Evolutionary conservation across 768 basidiomycete genomes (phyloP), one percentile per base, ranked within the genome.

Genomic region (Rhodotorula babjevae): DNA sequence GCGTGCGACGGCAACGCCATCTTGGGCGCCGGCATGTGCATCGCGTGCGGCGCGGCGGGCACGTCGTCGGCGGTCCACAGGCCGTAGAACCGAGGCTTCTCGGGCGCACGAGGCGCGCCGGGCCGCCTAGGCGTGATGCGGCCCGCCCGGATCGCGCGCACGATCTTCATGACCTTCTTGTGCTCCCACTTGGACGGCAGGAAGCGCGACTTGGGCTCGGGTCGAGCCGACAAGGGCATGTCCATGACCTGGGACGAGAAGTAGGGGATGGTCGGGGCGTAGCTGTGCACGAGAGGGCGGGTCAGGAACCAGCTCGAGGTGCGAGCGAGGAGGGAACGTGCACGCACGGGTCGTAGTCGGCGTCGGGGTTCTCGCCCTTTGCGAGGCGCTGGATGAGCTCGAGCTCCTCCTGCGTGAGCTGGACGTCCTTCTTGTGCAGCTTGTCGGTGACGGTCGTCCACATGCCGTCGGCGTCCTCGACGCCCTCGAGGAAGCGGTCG

Each of bases 91-190:
- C 87, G 86, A 56, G 86, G 86, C 82, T 87, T 82, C 74, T 82
- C 86, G 49, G 85, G 84, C 10, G 84, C 83, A 16, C 63, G 57
- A 1, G 57, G 40, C n/a, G 86, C 85, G 82, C 87, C 90, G 23
- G 93, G 91, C 82, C 92, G 95, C 73, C 90, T 88, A 44, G 93
- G 91, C 14, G 93, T 79, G 74, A 99, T 99, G 56, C 91, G 89
- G 47, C 96, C 96, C 84, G 93, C 89, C 16, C 96, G 88, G 78
- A 99, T 98, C 10, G 95, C 95, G 60, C 94, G 93, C 72, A 99
- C 94, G 72, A 98, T 97, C 86, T 98, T 99, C 92, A 99, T 94
- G 76, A 99, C 87, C 87, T 99, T 99, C 85, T 96, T 89, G 82
- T 96, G 97, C 83, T 98, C 96, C 96, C 96, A 99, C 84, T 94